Percentiles rank a stretch among this genome's conserved stretches.
phyloP scores from a whole-genome alignment of 2,329 filamentous ascomycete species.

The Hymenoscyphus occultus region DNA sequence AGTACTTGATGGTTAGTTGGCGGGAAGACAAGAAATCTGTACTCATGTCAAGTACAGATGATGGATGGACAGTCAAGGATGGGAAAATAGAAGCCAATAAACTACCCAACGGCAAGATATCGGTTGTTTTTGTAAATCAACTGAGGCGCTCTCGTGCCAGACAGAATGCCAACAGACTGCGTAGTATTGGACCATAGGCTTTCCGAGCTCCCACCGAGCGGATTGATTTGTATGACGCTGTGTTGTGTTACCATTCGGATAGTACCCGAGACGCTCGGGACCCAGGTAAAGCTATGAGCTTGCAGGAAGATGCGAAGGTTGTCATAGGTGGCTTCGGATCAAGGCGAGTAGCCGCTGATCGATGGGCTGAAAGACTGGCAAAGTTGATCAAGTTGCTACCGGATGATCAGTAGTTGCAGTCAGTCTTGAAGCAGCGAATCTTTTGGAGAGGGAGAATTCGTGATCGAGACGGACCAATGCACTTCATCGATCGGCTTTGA shows the following conservation, averaged over 20 bases:
- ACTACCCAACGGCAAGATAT: constrained; percentile 29
- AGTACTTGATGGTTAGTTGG: constrained; percentile 28
- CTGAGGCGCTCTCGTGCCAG: constrained; percentile 23
- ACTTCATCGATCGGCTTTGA: constrained; percentile 24
- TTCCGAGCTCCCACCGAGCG: constrained; percentile 25
- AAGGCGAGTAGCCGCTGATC: constrained; percentile 21
- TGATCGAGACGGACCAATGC: neutral
- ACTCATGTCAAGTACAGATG: constrained; percentile 16
- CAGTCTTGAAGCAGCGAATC: constrained; percentile 19
- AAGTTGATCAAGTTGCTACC: constrained; percentile 19
- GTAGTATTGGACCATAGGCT: constrained; percentile 27
- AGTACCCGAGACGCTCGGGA: constrained; percentile 14
- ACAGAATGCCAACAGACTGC: constrained; percentile 18
- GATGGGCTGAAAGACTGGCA: constrained; percentile 22
- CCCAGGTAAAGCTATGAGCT: constrained; percentile 17
- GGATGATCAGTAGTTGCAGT: constrained; percentile 22
- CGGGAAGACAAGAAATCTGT: constrained; percentile 20
- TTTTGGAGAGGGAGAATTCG: constrained; percentile 15
- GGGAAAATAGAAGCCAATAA: constrained; percentile 22
- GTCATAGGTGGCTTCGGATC: constrained; percentile 27
- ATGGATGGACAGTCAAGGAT: constrained; percentile 26
- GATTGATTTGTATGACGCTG: constrained; percentile 26
- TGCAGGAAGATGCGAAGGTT: constrained; percentile 24
- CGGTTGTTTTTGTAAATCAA: constrained; percentile 25
- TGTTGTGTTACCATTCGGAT: constrained; percentile 25